Evolutionary conservation across 1,284 basidiomycete species (phyloP), one percentile per base, ranked within the genome.

Genomic region (Farysia itapuensis): DNA sequence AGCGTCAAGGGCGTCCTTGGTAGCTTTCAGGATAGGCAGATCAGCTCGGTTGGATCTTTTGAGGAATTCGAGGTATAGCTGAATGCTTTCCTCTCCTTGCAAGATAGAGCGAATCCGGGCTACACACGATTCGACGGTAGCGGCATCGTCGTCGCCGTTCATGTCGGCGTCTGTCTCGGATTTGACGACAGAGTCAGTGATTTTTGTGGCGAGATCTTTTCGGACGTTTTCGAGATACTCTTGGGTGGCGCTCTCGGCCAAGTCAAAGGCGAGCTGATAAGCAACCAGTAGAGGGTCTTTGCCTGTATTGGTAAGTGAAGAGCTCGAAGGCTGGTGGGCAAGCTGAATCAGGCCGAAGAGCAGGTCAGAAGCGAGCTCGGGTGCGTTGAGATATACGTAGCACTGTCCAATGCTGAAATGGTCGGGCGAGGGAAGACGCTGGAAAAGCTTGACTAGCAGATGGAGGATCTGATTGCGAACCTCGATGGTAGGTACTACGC

Each of bases 171-270:
- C 60, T 18, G 37, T 46, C 19, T 56, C 54, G 15, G 39, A n/a
- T 30, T 54, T 40, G 22, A 24, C 39, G 15, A 43, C 30, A 11
- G 46, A 18, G 5, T 43, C 44, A 11, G 43, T 14, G 14, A 38
- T 33, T 12, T 64, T 61, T 28, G 39, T 44, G 22, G 51, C 47
- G 26, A 70, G 51, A 16, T 69, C 65, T 15, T 42, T 33, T 32
- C 71, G 64, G 13, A 76, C 67, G 28, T 59, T 67, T 30, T 72
- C 72, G 37, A 75, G 60, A 46, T 75, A 76, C 54, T 76, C 74
- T 40, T 76, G 74, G 5, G 74, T 75, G n/a, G 74, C 74, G 41
- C 73, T 69, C 45, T 76, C 74, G 21, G 74, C 74, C 31, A 76
- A 52, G 48, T 76, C 73, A 24, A 76, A 76, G 13, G 74, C 72